These are phyloP conservation scores for Tilletia horrida DNA, from an alignment of 1,284 basidiomycete species.

Conservation along the genomic window DNA sequence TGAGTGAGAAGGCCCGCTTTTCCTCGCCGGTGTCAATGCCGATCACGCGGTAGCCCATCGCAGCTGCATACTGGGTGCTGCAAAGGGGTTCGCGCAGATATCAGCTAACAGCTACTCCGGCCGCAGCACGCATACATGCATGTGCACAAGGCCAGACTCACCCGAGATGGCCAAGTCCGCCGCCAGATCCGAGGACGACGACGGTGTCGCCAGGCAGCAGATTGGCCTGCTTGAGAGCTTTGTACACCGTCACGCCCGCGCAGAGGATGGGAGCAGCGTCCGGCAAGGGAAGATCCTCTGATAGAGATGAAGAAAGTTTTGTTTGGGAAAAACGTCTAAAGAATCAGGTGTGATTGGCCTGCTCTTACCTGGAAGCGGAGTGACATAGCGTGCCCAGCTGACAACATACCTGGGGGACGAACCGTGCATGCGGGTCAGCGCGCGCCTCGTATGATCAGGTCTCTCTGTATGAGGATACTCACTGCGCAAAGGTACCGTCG, in stretches of 20 bases:
- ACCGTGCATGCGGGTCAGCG: too few relatives aligned
- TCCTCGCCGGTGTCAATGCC: conserved; percentile 75
- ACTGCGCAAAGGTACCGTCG: conserved; percentile 77
- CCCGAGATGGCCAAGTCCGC: conserved; percentile 59
- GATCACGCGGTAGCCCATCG: conserved; percentile 65
- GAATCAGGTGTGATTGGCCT: neutral
- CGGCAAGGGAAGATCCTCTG: conserved; percentile 61
- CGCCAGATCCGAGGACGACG: conserved; percentile 73
- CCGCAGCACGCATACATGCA: neutral
- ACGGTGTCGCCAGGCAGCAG: conserved; percentile 72
- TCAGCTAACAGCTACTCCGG: too few relatives aligned
- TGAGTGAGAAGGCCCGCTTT: conserved; percentile 67
- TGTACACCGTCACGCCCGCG: conserved; percentile 72
- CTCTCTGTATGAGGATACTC: neutral
- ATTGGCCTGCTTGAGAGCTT: conserved; percentile 73
- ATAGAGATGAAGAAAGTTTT: conserved; percentile 63
- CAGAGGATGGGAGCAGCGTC: conserved; percentile 79
- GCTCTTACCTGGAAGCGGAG: conserved; percentile 51
- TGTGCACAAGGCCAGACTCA: conserved; percentile 32
- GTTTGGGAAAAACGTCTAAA: neutral
- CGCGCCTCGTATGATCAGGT: too few relatives aligned
- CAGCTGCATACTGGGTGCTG: conserved; percentile 39
- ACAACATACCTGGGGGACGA: conserved; percentile 60
- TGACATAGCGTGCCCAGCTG: conserved; percentile 68
- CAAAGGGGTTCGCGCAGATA: neutral